Conservation (phyloP, 2,329 filamentous ascomycete genomes). For the Kalaharituber pfeilii region DNA sequence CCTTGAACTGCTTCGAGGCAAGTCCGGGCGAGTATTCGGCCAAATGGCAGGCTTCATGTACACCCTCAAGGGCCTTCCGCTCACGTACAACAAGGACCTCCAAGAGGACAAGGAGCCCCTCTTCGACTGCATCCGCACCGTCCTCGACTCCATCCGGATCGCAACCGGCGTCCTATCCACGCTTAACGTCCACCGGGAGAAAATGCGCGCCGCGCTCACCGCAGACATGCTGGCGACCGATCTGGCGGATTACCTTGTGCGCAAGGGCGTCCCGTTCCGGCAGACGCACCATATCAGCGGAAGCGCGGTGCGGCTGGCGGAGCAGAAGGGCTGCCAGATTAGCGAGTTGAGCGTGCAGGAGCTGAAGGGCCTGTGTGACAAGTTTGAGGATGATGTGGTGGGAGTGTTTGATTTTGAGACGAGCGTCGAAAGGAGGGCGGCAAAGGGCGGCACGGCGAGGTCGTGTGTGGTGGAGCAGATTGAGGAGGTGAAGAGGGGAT, state of each 20-base stretch:
- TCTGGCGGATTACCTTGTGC: constrained; percentile 46
- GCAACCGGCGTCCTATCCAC: constrained; percentile 65
- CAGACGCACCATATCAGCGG: constrained; percentile 68
- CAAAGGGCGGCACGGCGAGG: constrained; percentile 62
- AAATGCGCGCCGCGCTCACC: constrained; percentile 62
- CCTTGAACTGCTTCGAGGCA: constrained; percentile 54
- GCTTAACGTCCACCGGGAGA: constrained; percentile 48
- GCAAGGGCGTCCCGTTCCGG: constrained; percentile 56
- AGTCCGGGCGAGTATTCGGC: constrained; percentile 58
- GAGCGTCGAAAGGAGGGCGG: constrained; percentile 61
- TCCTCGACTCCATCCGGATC: constrained; percentile 65
- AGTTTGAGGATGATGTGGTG: constrained; percentile 55
- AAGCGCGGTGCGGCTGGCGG: constrained; percentile 52
- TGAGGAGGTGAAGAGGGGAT: constrained; percentile 25
- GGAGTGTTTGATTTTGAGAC: constrained; percentile 63
- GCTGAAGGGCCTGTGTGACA: constrained; percentile 47
- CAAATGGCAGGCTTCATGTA: constrained; percentile 31
- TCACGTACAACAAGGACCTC: constrained; percentile 82
- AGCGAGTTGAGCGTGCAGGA: constrained; percentile 50
- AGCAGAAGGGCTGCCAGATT: constrained; percentile 46
- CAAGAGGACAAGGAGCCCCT: constrained; percentile 78
- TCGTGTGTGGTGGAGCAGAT: constrained; percentile 49
- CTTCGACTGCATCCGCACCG: constrained; percentile 66
- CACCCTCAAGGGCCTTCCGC: constrained; percentile 52
- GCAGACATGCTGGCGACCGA: constrained; percentile 69